Evolutionary conservation across 345 rosid genomes (phyloP).

Genomic region (Erysimum cheiranthoides): DNA sequence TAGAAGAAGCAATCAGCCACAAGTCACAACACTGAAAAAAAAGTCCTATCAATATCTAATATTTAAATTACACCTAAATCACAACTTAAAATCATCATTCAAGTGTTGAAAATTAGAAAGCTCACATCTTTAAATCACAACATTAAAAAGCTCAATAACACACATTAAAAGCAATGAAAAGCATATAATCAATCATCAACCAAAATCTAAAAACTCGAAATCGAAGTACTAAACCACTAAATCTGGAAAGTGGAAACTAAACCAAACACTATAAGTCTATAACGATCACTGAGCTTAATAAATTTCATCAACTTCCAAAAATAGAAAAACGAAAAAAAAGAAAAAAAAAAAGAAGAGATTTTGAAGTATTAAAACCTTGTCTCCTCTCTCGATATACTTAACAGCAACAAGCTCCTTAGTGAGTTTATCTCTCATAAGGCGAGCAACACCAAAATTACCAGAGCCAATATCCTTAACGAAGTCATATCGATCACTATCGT

Average conservation of each 20-base stretch:
- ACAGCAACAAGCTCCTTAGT: conserved; percentile 93
- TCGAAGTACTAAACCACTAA: background rate
- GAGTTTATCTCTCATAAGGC: conserved; percentile 83
- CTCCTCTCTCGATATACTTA: conserved; percentile 96
- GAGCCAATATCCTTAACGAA: conserved; percentile 86
- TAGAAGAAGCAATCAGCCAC: background rate
- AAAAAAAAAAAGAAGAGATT: background rate
- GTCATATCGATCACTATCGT: conserved; percentile 94
- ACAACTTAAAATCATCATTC: background rate
- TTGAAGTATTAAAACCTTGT: conserved; percentile 51
- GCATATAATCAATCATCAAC: background rate
- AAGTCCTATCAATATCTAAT: conserved; percentile 53
- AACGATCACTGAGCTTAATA: conserved; percentile 14
- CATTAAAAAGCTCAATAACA: background rate
- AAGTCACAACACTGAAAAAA: background rate
- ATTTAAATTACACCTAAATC: conserved; percentile 28
- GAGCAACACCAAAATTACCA: conserved; percentile 88
- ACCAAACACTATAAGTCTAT: background rate
- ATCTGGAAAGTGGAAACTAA: conserved; percentile 24
- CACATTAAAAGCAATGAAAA: conserved; percentile 6
- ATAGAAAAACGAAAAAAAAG: background rate
- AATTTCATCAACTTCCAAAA: conserved; percentile 30
- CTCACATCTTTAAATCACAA: background rate
- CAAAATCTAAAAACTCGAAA: background rate
- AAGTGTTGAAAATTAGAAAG: background rate